Percentiles rank a stretch among this genome's conserved stretches.
These are phyloP conservation scores for Solanum rostratum DNA, from an alignment of 257 asterid genomes.

Conservation along the genomic window DNA sequence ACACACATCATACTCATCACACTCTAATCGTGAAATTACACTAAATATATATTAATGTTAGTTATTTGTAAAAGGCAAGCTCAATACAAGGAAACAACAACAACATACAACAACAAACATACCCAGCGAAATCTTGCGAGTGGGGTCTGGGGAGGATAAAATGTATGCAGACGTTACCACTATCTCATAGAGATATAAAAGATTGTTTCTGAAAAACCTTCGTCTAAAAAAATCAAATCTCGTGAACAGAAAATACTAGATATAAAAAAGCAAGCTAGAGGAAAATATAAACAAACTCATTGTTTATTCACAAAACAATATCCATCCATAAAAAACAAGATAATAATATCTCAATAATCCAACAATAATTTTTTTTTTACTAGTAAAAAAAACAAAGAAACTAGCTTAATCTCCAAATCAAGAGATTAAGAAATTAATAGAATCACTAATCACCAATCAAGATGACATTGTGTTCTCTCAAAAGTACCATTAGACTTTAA, in stretches of 20 bases:
- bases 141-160: no score
- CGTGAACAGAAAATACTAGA: no score
- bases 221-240: no score
- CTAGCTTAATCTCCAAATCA: no score
- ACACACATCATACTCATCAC: not conserved
- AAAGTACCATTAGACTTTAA: constrained; percentile 31
- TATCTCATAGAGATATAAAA: no score
- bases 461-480: constrained; percentile 37
- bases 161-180: no score
- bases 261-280: no score
- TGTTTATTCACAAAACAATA: constrained; percentile 10
- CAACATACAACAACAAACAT: not conserved
- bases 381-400: no score
- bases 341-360: not conserved
- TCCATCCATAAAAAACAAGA: not conserved
- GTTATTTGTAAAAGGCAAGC: not conserved
- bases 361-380: not conserved
- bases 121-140: no score
- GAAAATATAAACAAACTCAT: not conserved
- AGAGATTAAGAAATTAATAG: not conserved
- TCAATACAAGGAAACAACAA: not conserved
- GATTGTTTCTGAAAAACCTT: no score
- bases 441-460: constrained; percentile 47
- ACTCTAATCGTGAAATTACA: not conserved
- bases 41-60: not conserved